Evolutionary conservation across 805 yeast species (phyloP).

Genomic region (Brettanomyces custersianus): DNA sequence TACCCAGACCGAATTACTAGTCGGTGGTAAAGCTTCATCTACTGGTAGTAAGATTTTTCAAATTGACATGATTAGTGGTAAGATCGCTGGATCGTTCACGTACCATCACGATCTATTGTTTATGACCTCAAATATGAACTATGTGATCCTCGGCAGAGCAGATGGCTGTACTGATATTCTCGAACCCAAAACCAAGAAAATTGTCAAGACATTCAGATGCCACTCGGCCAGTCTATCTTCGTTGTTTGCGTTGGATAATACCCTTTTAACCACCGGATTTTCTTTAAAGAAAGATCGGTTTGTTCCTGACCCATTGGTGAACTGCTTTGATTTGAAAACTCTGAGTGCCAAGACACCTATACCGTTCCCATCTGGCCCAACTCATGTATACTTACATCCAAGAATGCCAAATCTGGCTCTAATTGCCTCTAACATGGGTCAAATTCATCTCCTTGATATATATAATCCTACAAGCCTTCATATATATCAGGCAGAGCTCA

Average conservation of each 20-base stretch:
- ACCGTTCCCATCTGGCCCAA: slow-evolving; percentile 85
- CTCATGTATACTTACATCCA: slow-evolving; percentile 79
- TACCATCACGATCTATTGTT: slow-evolving; percentile 38
- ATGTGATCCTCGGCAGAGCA: slow-evolving; percentile 47
- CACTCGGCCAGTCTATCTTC: slow-evolving; percentile 57
- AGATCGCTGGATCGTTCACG: slow-evolving; percentile 26
- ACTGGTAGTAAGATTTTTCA: slow-evolving; percentile 27
- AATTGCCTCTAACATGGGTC: slow-evolving; percentile 70
- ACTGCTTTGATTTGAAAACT: slow-evolving; percentile 69
- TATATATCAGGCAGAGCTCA: slow-evolving; percentile 58
- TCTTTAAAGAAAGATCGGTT: slow-evolving; percentile 52
- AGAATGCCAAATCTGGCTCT: slow-evolving; percentile 69
- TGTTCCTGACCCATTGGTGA: slow-evolving; percentile 71
- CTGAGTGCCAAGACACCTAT: slow-evolving; percentile 69
- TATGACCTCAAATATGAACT: slow-evolving; percentile 42
- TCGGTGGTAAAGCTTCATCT: slow-evolving; percentile 28
- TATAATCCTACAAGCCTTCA: slow-evolving; percentile 63
- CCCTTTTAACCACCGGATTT: slow-evolving; percentile 74
- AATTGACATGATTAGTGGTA: slow-evolving; percentile 33
- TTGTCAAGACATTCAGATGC: slow-evolving; percentile 46
- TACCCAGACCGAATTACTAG: slow-evolving; percentile 34
- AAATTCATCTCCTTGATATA: slow-evolving; percentile 77
- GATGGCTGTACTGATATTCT: slow-evolving; percentile 57
- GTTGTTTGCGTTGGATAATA: slow-evolving; percentile 55
- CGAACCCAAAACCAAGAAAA: slow-evolving; percentile 41